phyloP scores from a whole-genome alignment of 148 eudicot genomes.

The Fagopyrum tataricum region DNA sequence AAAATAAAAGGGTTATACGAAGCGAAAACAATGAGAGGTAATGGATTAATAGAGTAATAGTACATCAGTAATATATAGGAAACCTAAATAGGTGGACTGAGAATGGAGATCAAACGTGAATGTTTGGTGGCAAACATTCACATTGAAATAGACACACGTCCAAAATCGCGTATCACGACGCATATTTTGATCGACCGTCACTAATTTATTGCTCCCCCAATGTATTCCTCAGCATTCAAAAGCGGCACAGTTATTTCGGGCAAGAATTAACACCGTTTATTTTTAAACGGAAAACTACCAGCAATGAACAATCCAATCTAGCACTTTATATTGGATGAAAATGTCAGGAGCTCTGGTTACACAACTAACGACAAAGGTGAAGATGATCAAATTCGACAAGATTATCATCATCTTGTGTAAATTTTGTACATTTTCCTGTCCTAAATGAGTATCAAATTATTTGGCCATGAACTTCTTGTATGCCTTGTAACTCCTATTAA shows the following conservation, averaged over 20 bases:
- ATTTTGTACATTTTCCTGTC: too few species aligned
- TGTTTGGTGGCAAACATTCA: conserved; percentile 86
- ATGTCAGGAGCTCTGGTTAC: too few species aligned
- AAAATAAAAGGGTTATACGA: not conserved
- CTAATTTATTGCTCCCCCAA: not conserved
- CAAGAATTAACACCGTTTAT: not conserved
- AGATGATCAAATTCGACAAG: too few species aligned
- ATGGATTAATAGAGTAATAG: conserved; percentile 20
- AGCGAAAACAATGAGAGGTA: conserved; percentile 21
- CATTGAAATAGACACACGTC: conserved; percentile 29
- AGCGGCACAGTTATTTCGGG: not conserved
- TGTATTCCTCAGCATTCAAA: conserved; percentile 1
- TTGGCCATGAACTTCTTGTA: too few species aligned
- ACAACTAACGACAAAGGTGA: too few species aligned
- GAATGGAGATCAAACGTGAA: conserved; percentile 69
- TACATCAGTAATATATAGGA: not conserved
- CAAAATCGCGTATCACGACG: conserved; percentile 26
- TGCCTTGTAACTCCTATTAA: too few species aligned
- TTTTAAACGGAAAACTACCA: too few species aligned
- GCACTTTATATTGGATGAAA: too few species aligned
- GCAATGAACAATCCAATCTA: too few species aligned
- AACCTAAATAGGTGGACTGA: conserved; percentile 19
- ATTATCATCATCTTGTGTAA: too few species aligned
- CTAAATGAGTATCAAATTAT: too few species aligned
- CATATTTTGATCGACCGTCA: conserved; percentile 20